phyloP scores from a whole-genome alignment of 1,284 basidiomycete genomes.

The Thecaphora thlaspeos region DNA sequence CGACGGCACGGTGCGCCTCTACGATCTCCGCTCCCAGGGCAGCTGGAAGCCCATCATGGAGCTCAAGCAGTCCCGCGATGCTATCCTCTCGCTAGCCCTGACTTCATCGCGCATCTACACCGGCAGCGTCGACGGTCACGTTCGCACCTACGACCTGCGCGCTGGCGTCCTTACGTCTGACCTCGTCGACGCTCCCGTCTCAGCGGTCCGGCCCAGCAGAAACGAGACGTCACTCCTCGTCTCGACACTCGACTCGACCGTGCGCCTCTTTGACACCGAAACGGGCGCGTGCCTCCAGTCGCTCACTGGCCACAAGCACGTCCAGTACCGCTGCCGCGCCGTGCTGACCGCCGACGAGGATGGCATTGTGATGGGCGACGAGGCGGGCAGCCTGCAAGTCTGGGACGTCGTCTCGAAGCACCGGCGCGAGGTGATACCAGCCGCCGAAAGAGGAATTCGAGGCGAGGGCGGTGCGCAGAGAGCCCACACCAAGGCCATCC shows the following conservation, averaged over 20 bases:
- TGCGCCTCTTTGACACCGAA: constrained; percentile 79
- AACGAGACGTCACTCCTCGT: constrained; percentile 77
- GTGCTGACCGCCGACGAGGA: constrained; percentile 76
- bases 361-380: constrained; percentile 81
- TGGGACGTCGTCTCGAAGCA: constrained; percentile 74
- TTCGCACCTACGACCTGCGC: constrained; percentile 88
- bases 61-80: constrained; percentile 83
- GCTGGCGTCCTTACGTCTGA: constrained; percentile 85
- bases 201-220: constrained; percentile 69
- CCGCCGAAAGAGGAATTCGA: no score
- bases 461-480: constrained; percentile 60
- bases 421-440: background rate
- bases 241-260: constrained; percentile 76
- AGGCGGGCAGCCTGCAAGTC: constrained; percentile 79
- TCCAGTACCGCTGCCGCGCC: constrained; percentile 75
- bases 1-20: constrained; percentile 47
- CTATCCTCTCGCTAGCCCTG: constrained; percentile 67
- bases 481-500: constrained; percentile 77
- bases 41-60: constrained; percentile 76
- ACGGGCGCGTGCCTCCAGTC: constrained; percentile 83
- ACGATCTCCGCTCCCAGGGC: constrained; percentile 61
- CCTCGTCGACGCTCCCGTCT: constrained; percentile 74
- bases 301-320: constrained; percentile 74
- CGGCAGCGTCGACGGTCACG: constrained; percentile 84
- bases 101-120: constrained; percentile 64